Percentiles rank a stretch among this genome's conserved stretches.
These are phyloP conservation scores for Wolfiporia cocos DNA, from an alignment of 1,284 basidiomycete genomes.

Conservation along the genomic window DNA sequence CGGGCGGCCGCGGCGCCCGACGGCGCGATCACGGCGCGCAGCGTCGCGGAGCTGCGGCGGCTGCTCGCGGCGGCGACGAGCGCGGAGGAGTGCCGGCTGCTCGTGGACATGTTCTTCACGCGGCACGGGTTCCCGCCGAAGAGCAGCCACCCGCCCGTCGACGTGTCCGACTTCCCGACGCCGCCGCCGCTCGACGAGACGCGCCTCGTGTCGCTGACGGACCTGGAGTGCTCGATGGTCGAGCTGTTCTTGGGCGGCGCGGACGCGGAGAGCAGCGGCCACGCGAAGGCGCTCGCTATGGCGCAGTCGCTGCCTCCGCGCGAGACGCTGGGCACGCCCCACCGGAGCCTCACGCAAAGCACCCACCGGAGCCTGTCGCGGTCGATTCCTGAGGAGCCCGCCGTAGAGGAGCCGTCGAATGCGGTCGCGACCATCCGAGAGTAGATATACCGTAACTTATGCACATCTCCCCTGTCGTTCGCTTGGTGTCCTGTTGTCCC, in stretches of 20 bases:
- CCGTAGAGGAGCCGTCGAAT: too few relatives aligned
- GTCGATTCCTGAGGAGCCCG: neutral
- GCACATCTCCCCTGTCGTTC: too few relatives aligned
- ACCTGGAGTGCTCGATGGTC: slow-evolving; percentile 24
- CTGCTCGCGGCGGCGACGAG: slow-evolving; percentile 68
- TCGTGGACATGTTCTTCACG: slow-evolving; percentile 76
- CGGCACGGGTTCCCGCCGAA: slow-evolving; percentile 40
- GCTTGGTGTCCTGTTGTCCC: too few relatives aligned
- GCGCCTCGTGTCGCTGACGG: slow-evolving; percentile 10
- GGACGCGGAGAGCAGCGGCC: slow-evolving; percentile 1
- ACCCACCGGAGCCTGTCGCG: too few relatives aligned
- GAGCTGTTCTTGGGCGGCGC: slow-evolving; percentile 23
- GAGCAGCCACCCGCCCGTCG: slow-evolving; percentile 3
- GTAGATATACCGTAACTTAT: too few relatives aligned
- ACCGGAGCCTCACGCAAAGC: too few relatives aligned
- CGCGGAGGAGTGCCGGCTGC: slow-evolving; percentile 78
- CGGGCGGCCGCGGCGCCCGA: slow-evolving; percentile 1
- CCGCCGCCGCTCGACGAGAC: slow-evolving; percentile 6
- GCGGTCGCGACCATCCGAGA: too few relatives aligned
- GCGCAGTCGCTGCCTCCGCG: neutral
- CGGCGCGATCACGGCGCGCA: slow-evolving; percentile 26
- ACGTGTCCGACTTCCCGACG: slow-evolving; percentile 3
- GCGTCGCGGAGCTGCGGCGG: slow-evolving; percentile 61
- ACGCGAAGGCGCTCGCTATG: neutral
- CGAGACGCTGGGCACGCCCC: too few relatives aligned